Evolutionary conservation across 1,139 yeast genomes (phyloP).

Genomic region (Kurtzmaniella quercitrusa): DNA sequence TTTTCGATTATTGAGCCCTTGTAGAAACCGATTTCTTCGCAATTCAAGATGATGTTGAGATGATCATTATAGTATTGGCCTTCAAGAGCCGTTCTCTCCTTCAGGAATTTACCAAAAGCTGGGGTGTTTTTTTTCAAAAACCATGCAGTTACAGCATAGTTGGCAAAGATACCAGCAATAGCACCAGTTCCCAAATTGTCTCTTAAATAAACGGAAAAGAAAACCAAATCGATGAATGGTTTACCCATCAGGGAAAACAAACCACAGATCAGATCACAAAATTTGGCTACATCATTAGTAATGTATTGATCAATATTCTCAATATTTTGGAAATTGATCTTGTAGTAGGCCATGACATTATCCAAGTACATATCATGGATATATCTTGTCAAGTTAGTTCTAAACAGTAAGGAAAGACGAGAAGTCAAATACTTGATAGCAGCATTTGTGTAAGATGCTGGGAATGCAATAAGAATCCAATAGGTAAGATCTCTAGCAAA

Average conservation of each 20-base stretch:
- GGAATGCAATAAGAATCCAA: conserved; percentile 89
- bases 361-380: conserved; percentile 89
- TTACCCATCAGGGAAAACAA: conserved; percentile 87
- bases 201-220: conserved; percentile 79
- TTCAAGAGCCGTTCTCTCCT: conserved; percentile 72
- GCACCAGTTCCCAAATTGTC: conserved; percentile 86
- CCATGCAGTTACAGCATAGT: conserved; percentile 78
- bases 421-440: conserved; percentile 81
- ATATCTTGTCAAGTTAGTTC: conserved; percentile 80
- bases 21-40: conserved; percentile 92
- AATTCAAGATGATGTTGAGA: conserved; percentile 77
- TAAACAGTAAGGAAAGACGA: conserved; percentile 74
- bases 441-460: conserved; percentile 90
- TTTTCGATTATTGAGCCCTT: conserved; percentile 87
- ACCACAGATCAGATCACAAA: conserved; percentile 79
- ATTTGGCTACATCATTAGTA: conserved; percentile 78
- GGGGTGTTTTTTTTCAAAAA: conserved; percentile 74
- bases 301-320: conserved; percentile 71
- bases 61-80: conserved; percentile 89
- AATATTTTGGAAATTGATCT: conserved; percentile 49
- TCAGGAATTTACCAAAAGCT: conserved; percentile 75
- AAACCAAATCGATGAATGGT: conserved; percentile 83
- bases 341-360: conserved; percentile 76
- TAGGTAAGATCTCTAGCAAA: conserved; percentile 74
- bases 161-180: conserved; percentile 72